These are phyloP conservation scores for Trematosphaeria pertusa DNA, from an alignment of 2,329 filamentous ascomycete species.

Conservation along the genomic window DNA sequence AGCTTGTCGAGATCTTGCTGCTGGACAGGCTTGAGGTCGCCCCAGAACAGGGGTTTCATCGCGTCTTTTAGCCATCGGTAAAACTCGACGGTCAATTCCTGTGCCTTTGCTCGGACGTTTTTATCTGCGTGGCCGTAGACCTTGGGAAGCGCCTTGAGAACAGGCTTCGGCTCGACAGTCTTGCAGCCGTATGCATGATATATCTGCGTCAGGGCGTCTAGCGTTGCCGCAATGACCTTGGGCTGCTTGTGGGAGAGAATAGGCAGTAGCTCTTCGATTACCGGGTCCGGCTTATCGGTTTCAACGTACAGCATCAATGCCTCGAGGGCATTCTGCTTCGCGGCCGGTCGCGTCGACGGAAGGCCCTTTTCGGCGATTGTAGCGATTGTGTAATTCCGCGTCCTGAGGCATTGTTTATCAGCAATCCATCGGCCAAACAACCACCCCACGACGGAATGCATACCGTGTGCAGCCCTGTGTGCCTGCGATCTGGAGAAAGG, in stretches of 20 bases:
- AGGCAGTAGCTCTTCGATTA: conserved; percentile 90
- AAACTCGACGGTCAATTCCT: conserved; percentile 88
- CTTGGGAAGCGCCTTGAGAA: conserved; percentile 87
- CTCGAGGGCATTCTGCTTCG: conserved; percentile 86
- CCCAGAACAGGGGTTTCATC: conserved; percentile 98
- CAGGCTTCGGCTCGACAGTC: conserved; percentile 88
- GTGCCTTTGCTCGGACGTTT: conserved; percentile 93
- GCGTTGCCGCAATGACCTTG: conserved; percentile 79
- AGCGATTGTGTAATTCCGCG: conserved; percentile 75
- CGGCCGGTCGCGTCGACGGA: conserved; percentile 83
- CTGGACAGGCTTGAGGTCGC: conserved; percentile 91
- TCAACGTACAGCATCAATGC: conserved; percentile 89
- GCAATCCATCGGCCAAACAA: conserved; percentile 5
- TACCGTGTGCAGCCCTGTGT: conserved; percentile 76
- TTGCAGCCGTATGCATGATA: conserved; percentile 96
- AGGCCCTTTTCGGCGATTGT: conserved; percentile 92
- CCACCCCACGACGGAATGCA: conserved; percentile 18
- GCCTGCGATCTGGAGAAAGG: conserved; percentile 91
- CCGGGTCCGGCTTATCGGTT: conserved; percentile 80
- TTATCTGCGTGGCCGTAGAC: conserved; percentile 97
- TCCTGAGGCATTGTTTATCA: conserved; percentile 56
- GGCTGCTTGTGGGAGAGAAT: conserved; percentile 86
- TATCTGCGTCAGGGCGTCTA: conserved; percentile 80
- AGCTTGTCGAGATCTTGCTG: conserved; percentile 92
- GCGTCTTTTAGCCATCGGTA: conserved; percentile 97